Evolutionary conservation across 2,329 filamentous ascomycete species (phyloP).

Genomic region (Stemphylium vesicarium): DNA sequence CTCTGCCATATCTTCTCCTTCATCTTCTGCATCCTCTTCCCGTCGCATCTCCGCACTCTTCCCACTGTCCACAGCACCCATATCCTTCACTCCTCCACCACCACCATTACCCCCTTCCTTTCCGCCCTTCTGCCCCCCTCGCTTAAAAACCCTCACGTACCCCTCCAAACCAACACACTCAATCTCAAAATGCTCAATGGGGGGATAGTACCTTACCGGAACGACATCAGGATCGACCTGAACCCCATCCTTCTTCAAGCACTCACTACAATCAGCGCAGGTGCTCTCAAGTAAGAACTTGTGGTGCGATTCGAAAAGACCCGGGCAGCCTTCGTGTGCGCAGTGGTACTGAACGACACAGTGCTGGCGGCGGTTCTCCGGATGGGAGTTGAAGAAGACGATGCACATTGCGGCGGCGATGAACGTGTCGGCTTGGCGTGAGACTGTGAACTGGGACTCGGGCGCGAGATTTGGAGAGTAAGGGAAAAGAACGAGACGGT

Average conservation of each 20-base stretch:
- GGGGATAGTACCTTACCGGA: neutral
- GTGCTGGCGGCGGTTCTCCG: neutral
- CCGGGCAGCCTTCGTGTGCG: slow-evolving; percentile 8
- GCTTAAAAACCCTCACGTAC: neutral
- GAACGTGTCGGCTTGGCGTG: too few relatives aligned
- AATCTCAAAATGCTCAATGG: neutral
- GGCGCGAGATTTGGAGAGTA: neutral
- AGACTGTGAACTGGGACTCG: too few relatives aligned
- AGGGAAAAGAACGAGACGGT: neutral
- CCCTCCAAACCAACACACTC: neutral
- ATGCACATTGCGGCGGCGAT: slow-evolving; percentile 14
- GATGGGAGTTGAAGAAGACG: slow-evolving; percentile 6
- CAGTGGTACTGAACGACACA: neutral
- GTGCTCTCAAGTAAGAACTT: slow-evolving; percentile 6
- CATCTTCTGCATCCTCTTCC: neutral
- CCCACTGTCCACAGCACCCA: neutral
- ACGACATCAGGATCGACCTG: neutral
- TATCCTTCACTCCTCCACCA: neutral
- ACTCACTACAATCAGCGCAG: neutral
- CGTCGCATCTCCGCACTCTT: neutral
- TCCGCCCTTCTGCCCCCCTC: too few relatives aligned
- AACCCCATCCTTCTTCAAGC: neutral
- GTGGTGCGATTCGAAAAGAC: neutral
- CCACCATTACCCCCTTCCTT: too few relatives aligned
- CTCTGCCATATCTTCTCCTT: neutral